phyloP scores from a whole-genome alignment of 768 basidiomycete species.

The Naganishia friedmannii region DNA sequence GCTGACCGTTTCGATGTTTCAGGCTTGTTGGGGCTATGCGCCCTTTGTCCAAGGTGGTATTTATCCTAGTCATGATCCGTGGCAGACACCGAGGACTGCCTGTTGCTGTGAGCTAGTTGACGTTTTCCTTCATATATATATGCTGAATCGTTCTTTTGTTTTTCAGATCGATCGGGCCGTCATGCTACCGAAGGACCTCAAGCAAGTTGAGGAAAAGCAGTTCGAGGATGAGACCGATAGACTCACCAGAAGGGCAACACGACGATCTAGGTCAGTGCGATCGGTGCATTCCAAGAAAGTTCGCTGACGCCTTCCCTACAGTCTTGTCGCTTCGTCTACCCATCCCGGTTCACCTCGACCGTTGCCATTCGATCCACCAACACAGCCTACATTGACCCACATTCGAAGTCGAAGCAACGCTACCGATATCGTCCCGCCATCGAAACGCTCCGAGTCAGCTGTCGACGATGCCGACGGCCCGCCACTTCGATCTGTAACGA shows the following conservation, averaged over 20 bases:
- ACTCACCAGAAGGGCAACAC: slow-evolving; percentile 23
- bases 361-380: slow-evolving; percentile 19
- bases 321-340: slow-evolving; percentile 10
- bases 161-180: slow-evolving; percentile 50
- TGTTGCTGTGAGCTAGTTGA: slow-evolving; percentile 40
- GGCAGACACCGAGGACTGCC: slow-evolving; percentile 75
- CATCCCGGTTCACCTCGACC: slow-evolving; percentile 17
- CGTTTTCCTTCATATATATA: not conserved
- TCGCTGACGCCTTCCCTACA: not conserved
- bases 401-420: slow-evolving; percentile 20
- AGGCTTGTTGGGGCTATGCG: slow-evolving; percentile 77
- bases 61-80: slow-evolving; percentile 86
- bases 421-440: not conserved
- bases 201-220: slow-evolving; percentile 45
- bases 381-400: slow-evolving; percentile 16
- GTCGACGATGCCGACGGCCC: not conserved
- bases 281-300: no score
- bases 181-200: slow-evolving; percentile 51
- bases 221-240: slow-evolving; percentile 47
- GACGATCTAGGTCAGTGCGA: slow-evolving; percentile 25
- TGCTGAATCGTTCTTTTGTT: not conserved
- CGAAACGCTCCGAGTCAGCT: not conserved
- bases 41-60: slow-evolving; percentile 78
- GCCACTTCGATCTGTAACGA: not conserved
- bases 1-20: slow-evolving; percentile 35